phyloP scores from a whole-genome alignment of 352 stramenopile genomes.

The Phytophthora hybrid region DNA sequence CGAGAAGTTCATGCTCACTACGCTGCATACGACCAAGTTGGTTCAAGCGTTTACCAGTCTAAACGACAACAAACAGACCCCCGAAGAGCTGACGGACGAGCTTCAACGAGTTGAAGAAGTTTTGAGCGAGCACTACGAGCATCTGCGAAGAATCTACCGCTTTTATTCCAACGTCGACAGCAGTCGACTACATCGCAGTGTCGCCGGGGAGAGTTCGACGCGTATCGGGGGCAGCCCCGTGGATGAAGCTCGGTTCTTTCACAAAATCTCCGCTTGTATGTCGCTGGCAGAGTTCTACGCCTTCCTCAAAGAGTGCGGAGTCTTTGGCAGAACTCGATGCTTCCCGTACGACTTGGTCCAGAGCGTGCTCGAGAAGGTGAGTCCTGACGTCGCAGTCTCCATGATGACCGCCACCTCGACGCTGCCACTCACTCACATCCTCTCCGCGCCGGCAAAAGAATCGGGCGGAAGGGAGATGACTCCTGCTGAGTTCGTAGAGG shows the following conservation, averaged over 20 bases:
- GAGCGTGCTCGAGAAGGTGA: conserved; percentile 63
- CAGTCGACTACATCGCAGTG: conserved; percentile 4
- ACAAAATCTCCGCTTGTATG: conserved; percentile 73
- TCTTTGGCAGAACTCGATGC: conserved; percentile 56
- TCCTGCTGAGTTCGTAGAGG: conserved; percentile 72
- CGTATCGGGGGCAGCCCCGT: conserved; percentile 14
- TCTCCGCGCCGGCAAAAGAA: conserved; percentile 30
- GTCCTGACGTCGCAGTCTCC: conserved; percentile 44
- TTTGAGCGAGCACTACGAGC: conserved; percentile 53
- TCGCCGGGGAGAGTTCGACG: neutral
- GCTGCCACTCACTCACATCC: conserved; percentile 30
- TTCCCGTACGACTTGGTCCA: conserved; percentile 75
- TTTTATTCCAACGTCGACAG: conserved; percentile 66
- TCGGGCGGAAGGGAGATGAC: conserved; percentile 60
- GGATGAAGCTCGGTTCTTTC: conserved; percentile 69
- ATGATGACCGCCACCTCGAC: conserved; percentile 31
- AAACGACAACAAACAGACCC: conserved; percentile 23
- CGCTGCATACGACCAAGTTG: conserved; percentile 53
- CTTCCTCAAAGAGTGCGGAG: conserved; percentile 74
- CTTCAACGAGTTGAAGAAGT: conserved; percentile 50
- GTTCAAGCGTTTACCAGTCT: conserved; percentile 23
- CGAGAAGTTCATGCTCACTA: conserved; percentile 74
- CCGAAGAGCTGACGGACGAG: conserved; percentile 39
- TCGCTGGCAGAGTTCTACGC: conserved; percentile 69
- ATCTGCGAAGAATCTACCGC: conserved; percentile 58